Base-by-base conservation (phyloP, 495 filamentous ascomycete genomes). In the Trichocladium antarcticum region DNA sequence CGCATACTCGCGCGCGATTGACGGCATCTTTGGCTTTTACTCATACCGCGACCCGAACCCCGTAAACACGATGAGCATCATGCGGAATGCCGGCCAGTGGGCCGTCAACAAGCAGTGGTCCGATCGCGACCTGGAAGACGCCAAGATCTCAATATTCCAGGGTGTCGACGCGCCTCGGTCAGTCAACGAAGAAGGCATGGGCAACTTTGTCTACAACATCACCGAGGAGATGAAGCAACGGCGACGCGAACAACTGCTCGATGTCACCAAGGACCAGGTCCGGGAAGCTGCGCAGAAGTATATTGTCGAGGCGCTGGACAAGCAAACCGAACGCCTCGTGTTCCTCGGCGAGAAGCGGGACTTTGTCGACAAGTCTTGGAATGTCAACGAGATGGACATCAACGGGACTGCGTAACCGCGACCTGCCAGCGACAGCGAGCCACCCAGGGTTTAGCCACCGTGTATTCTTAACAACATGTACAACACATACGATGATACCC, bases 1-100 rank as follows among this genome's bases (percentile, higher is more conserved):
- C 14, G 89, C 93, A 11, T 93, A 87, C 67, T 79, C 83, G 38
- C 78, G 80, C 9, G 80, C 81, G 3, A 60, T 93, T 3, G 82
- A 84, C 54, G 92, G 92, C 16, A 58, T 92, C 2, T 96, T 98
- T 57, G 87, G 88, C 32, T 90, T 95, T 68, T 95, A 90, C 68
- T 90, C 84, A 50, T 98, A 97, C 69, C 82, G 92, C 14, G 92
- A 98, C 66, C 92, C 93, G n/a, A 95, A 96, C 61, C 89, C 93
- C 8, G 69, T 80, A 49, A 96, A 95, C 63, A 85, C 85, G 0
- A 67, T 97, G 51, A 82, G 78, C 46, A 83, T 96, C 39, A 94
- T 97, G 78, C 69, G 74, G 17, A 82, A 82, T 53, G 84, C 87
- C 8, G 93, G 92, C 14, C 69, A 77, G 40, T 96, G 85, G 75